Percentiles rank a stretch among this genome's conserved stretches.
Evolutionary conservation across 306 rosid genomes (phyloP).

Genomic region (Herpetospermum pedunculosum): DNA sequence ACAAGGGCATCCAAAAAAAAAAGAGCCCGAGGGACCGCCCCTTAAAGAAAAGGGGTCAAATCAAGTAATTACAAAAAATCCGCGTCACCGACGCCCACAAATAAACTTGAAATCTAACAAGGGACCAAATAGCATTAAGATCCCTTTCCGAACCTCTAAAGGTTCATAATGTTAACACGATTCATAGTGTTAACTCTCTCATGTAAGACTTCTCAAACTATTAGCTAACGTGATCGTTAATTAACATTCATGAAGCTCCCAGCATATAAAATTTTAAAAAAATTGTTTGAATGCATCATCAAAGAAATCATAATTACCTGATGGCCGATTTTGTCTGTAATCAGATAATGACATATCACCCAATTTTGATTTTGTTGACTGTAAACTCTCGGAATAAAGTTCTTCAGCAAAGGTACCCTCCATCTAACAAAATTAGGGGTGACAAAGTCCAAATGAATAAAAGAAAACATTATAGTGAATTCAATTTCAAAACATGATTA

Average conservation of each 20-base stretch:
- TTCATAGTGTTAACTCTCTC: too few relatives aligned
- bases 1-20: too few relatives aligned
- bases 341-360: conserved; percentile 8
- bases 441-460: background rate
- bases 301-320: conserved; percentile 18
- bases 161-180: too few relatives aligned
- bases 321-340: conserved; percentile 12
- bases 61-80: too few relatives aligned
- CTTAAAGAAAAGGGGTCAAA: too few relatives aligned
- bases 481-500: background rate
- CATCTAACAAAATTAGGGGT: conserved; percentile 34
- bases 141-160: too few relatives aligned
- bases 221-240: background rate
- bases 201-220: background rate
- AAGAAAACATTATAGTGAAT: background rate
- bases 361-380: conserved; percentile 32
- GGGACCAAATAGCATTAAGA: too few relatives aligned
- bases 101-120: too few relatives aligned
- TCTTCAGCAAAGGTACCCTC: conserved; percentile 54
- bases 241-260: background rate
- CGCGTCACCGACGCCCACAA: too few relatives aligned
- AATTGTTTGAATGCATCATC: background rate
- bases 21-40: too few relatives aligned
- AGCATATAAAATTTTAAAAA: background rate
- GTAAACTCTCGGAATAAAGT: conserved; percentile 57